Evolutionary conservation across 176 grass and related monocot species (phyloP), one percentile per base, ranked within the genome.

Genomic region (Tillandsia fasciculata): DNA sequence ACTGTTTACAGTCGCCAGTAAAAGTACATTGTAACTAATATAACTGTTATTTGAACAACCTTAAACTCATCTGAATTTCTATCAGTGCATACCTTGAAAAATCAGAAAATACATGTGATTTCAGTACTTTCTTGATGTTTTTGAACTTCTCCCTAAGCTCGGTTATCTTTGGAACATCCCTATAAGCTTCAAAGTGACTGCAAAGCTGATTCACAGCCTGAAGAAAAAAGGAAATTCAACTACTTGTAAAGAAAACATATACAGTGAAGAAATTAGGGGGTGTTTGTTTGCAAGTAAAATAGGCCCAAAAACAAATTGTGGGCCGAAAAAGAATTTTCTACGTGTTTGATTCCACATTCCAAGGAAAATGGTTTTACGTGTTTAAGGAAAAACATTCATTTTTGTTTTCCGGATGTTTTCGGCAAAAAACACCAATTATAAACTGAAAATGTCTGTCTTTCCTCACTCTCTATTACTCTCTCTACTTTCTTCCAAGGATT

Each of bases 91-190:
- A 96, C 92, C 92, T 96, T 83, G 94, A 90, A 79, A 99, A 99
- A 74, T 99, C 94, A 7, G 94, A 93, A 84, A 86, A 99, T 59
- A 93, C 94, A 85, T 99, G 94, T 51, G 94, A 99, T 81, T 93
- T 99, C 24, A 99, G 84, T 54, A 99, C 87, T 85, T 99, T 97
- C 87, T 90, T 99, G 74, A 99, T 99, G 70, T 93, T 99, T 84
- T 88, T 99, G 75, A 99, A 87, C 81, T 99, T 99, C 65, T 99
- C 94, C 81, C 94, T 83, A 26, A 99, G 89, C 74, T 99, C 94
- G 50, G 84, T 88, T 88, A 93, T 99, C 82, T 99, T 99, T 12
- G 94, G 94, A 57, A 99, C 84, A 82, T 99, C 94, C 77, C 84
- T 79, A 54, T 99, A 99, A 26, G 94, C 89, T 88, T 99, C 94